Conservation (phyloP, 78 protist genomes). For the Anaeramoeba flamelloides region DNA sequence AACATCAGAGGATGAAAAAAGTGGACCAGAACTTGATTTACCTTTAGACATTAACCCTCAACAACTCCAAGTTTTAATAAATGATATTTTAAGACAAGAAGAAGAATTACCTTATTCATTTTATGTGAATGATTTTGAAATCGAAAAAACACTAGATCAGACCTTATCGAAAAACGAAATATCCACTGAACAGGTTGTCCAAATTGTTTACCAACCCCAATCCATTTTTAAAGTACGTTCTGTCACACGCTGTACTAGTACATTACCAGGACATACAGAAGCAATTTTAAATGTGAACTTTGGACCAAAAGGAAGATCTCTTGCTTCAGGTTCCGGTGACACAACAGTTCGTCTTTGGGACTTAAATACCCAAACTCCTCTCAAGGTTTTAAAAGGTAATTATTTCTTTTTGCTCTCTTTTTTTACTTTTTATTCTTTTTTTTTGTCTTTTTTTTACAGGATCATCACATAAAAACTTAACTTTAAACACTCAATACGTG, state of each 20-base stretch:
- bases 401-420: too few relatives aligned
- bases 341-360: conserved; percentile 85
- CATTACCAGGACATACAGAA: conserved; percentile 64
- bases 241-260: conserved; percentile 65
- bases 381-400: not conserved
- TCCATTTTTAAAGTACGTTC: conserved; percentile 70
- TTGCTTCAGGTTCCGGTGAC: conserved; percentile 73
- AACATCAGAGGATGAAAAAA: not conserved
- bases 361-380: conserved; percentile 53
- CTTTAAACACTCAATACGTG: too few relatives aligned
- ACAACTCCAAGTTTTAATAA: not conserved
- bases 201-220: conserved; percentile 66
- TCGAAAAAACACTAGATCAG: conserved; percentile 6
- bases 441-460: too few relatives aligned
- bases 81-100: conserved; percentile 5
- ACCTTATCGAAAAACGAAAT: not conserved
- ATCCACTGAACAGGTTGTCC: conserved; percentile 20
- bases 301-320: conserved; percentile 65
- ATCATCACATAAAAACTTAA: too few relatives aligned
- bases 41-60: not conserved
- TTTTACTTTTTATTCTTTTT: too few relatives aligned
- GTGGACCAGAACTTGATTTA: not conserved
- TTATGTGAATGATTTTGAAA: conserved; percentile 20
- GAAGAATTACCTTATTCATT: conserved; percentile 20
- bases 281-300: conserved; percentile 60